Conservation (phyloP, 2,329 filamentous ascomycete species). For the Neopestalotiopsis sp. region DNA sequence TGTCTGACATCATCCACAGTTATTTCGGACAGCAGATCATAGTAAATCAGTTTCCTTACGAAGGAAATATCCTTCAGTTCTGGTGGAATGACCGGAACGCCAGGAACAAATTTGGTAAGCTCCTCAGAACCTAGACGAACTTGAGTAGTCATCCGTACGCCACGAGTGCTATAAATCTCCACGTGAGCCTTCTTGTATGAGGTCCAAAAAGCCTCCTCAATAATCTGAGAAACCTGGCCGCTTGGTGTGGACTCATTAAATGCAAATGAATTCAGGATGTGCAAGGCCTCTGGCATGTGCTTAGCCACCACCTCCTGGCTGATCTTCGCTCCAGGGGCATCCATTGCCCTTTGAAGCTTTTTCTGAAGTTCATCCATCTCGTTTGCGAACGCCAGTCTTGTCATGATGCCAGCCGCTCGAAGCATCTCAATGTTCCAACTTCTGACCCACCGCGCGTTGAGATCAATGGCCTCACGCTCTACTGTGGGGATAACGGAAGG, state of each 20-base stretch:
- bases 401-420: constrained; percentile 86
- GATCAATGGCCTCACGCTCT: constrained; percentile 93
- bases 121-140: constrained; percentile 78
- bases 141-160: constrained; percentile 82
- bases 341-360: constrained; percentile 57
- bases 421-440: constrained; percentile 97
- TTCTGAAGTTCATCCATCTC: constrained; percentile 81
- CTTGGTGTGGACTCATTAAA: constrained; percentile 92
- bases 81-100: constrained; percentile 84
- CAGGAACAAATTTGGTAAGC: constrained; percentile 76
- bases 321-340: constrained; percentile 55
- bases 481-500: constrained; percentile 97
- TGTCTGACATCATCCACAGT: constrained; percentile 85
- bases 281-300: constrained; percentile 79
- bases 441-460: constrained; percentile 93
- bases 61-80: constrained; percentile 77
- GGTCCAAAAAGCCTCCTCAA: constrained; percentile 96
- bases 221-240: constrained; percentile 79
- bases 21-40: constrained; percentile 85
- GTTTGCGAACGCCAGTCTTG: constrained; percentile 83
- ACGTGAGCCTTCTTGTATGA: constrained; percentile 83
- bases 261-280: constrained; percentile 86
- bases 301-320: constrained; percentile 68
- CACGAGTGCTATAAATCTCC: constrained; percentile 86
- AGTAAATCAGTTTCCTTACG: constrained; percentile 79